A percentile compares a stretch with the other conserved stretches of the same genome.
Evolutionary conservation across 73 alveolate genomes (phyloP).

Genomic region (Tetrahymena malaccensis): DNA sequence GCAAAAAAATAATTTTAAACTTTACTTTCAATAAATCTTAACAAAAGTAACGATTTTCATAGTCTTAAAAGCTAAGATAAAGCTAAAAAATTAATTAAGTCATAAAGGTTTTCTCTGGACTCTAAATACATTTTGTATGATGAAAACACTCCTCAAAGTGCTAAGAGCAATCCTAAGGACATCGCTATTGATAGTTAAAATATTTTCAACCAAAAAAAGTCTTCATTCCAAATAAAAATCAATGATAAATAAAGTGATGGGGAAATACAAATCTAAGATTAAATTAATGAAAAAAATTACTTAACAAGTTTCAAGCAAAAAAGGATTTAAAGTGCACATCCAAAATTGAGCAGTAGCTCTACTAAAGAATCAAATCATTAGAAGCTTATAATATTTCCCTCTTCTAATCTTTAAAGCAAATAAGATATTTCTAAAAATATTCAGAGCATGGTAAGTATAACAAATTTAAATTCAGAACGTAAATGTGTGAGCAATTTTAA

Average conservation of each 20-base stretch:
- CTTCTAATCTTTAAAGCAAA: background rate
- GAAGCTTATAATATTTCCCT: background rate
- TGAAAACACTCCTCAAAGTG: background rate
- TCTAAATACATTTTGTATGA: background rate
- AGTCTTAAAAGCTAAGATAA: background rate
- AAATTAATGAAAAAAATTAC: background rate
- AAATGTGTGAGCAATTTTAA: background rate
- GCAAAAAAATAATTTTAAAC: background rate
- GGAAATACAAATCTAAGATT: too few relatives aligned
- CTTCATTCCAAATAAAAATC: background rate
- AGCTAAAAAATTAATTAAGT: too few relatives aligned
- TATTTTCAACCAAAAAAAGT: too few relatives aligned
- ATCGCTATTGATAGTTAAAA: background rate
- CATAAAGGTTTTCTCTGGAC: background rate
- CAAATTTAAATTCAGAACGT: background rate
- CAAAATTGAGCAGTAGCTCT: background rate
- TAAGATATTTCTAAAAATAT: background rate
- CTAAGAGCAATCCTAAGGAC: background rate
- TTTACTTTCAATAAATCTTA: background rate
- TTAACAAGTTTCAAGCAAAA: background rate
- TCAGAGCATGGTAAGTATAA: background rate
- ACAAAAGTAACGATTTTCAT: background rate
- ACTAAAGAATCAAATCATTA: background rate
- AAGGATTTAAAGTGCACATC: background rate
- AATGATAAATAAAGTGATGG: background rate